These are phyloP conservation scores for Fusarium bactridioides DNA, from an alignment of 2,329 filamentous ascomycete genomes.

Conservation along the genomic window DNA sequence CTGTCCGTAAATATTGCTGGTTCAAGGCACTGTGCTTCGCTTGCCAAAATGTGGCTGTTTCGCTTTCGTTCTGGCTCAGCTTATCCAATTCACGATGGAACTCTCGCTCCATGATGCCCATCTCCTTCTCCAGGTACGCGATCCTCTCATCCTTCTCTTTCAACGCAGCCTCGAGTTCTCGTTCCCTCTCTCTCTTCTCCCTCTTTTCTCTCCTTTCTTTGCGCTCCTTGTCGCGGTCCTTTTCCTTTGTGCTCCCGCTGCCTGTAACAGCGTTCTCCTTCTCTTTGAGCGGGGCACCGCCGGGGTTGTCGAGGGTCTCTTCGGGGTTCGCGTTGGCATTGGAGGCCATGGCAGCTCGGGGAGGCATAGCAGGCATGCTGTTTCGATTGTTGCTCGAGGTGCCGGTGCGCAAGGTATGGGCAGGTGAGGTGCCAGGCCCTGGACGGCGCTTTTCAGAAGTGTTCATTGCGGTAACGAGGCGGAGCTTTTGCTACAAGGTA, in stretches of 20 bases:
- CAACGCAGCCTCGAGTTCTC: constrained; percentile 44
- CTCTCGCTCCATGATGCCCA: constrained; percentile 60
- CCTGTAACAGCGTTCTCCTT: constrained; percentile 45
- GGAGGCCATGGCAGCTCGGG: constrained; percentile 42
- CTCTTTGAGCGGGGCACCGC: constrained; percentile 40
- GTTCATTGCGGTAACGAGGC: constrained; percentile 46
- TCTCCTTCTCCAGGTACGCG: constrained; percentile 59
- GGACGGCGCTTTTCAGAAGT: constrained; percentile 56
- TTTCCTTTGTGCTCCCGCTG: constrained; percentile 43
- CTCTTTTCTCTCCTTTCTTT: constrained; percentile 39
- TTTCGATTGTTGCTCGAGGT: constrained; percentile 44
- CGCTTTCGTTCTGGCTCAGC: constrained; percentile 62
- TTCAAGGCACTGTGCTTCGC: constrained; percentile 61
- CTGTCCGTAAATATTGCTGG: constrained; percentile 60
- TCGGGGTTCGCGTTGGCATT: constrained; percentile 35
- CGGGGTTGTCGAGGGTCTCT: constrained; percentile 40
- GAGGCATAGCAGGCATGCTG: constrained; percentile 44
- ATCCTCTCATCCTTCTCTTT: constrained; percentile 62
- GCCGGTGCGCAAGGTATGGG: constrained; percentile 29
- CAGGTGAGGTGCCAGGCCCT: constrained; percentile 39
- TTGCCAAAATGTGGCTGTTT: constrained; percentile 66
- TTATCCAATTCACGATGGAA: constrained; percentile 62
- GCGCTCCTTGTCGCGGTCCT: constrained; percentile 41
- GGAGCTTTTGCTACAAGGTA: constrained; percentile 11
- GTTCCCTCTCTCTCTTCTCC: constrained; percentile 37